These are phyloP conservation scores for Calonectria pseudoreteaudii DNA, from an alignment of 2,329 filamentous ascomycete genomes.

Conservation along the genomic window DNA sequence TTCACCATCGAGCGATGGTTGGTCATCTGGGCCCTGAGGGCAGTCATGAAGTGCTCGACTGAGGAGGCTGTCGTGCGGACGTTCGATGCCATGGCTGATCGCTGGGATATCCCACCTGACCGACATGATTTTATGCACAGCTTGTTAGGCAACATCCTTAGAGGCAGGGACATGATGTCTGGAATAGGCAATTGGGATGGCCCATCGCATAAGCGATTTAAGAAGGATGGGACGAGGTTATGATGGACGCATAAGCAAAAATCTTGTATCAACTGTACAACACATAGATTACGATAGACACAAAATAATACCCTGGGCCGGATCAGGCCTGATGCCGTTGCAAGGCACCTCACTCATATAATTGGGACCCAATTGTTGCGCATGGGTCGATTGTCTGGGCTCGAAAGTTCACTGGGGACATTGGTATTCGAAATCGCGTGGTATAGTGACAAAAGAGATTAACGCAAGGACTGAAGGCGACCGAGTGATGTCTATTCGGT, in stretches of 20 bases:
- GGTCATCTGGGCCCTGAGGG: constrained; percentile 69
- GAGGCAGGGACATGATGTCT: constrained; percentile 47
- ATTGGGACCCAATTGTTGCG: neutral
- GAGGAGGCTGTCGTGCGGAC: constrained; percentile 63
- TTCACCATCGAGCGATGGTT: constrained; percentile 71
- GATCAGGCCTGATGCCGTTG: constrained; percentile 6
- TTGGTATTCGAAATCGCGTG: neutral
- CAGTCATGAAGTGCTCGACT: constrained; percentile 72
- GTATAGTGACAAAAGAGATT: constrained; percentile 40
- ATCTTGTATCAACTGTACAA: constrained; percentile 42
- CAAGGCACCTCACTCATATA: neutral
- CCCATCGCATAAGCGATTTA: constrained; percentile 36
- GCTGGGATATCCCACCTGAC: constrained; percentile 59
- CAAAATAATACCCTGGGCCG: constrained; percentile 36
- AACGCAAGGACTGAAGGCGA: constrained; percentile 42
- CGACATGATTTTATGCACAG: constrained; percentile 60
- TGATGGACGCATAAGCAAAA: constrained; percentile 39
- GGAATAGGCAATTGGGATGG: constrained; percentile 40
- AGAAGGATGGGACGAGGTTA: constrained; percentile 45
- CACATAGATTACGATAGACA: constrained; percentile 12
- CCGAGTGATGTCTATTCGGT: constrained; percentile 48
- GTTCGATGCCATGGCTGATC: constrained; percentile 61
- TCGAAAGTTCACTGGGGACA: neutral
- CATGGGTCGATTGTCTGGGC: neutral
- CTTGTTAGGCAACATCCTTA: constrained; percentile 57